These are phyloP conservation scores for Luvunga scandens DNA, from an alignment of 345 rosid genomes.

Conservation along the genomic window DNA sequence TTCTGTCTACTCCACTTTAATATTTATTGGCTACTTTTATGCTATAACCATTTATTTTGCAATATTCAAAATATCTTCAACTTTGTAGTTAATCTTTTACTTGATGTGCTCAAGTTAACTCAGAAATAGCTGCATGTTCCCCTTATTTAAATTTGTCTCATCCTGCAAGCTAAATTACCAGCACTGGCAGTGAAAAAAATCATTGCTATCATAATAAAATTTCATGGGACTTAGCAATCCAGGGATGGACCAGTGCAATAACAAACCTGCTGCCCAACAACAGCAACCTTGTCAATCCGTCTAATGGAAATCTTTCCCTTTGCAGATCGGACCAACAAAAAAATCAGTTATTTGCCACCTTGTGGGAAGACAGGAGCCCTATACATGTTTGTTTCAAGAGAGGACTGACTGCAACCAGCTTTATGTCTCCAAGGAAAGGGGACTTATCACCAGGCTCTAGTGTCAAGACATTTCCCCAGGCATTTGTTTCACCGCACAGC, in stretches of 20 bases:
- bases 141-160: not conserved
- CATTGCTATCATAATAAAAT: not conserved
- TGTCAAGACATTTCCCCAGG: constrained; percentile 64
- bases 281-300: constrained; percentile 86
- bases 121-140: not conserved
- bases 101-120: not conserved
- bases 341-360: constrained; percentile 81
- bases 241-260: not conserved
- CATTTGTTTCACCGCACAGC: constrained; percentile 52
- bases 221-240: not conserved
- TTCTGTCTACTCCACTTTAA: no score
- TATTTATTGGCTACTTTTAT: not conserved
- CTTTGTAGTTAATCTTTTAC: not conserved
- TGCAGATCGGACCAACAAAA: constrained; percentile 84
- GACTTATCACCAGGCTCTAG: constrained; percentile 90
- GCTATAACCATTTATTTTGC: not conserved
- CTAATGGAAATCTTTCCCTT: constrained; percentile 93
- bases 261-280: constrained; percentile 94
- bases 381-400: constrained; percentile 93
- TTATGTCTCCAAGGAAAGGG: constrained; percentile 95
- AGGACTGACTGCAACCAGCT: constrained; percentile 76
- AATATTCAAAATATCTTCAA: not conserved
- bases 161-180: not conserved
- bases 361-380: constrained; percentile 89
- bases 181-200: not conserved